Conservation (phyloP, 106 monocot species). For the Dioscorea zingiberensis region DNA sequence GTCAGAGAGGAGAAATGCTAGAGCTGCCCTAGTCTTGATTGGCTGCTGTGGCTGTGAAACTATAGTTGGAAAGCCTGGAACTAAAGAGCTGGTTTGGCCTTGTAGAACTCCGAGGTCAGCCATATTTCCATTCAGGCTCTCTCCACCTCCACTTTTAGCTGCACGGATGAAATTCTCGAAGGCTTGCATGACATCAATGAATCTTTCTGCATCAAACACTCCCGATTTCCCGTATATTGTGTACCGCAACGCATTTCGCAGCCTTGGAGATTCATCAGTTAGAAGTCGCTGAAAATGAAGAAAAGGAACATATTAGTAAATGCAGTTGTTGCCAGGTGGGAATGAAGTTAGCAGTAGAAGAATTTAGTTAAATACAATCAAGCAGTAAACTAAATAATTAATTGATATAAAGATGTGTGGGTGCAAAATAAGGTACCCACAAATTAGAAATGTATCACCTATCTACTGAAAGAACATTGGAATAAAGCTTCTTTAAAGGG, state of each 20-base stretch:
- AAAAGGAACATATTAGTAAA: neutral
- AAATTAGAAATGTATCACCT: no score
- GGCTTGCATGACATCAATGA: slow-evolving; percentile 99
- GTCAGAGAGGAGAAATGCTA: slow-evolving; percentile 79
- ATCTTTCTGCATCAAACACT: slow-evolving; percentile 96
- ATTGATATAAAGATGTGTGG: no score
- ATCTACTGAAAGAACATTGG: no score
- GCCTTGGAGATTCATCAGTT: slow-evolving; percentile 90
- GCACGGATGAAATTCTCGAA: slow-evolving; percentile 93
- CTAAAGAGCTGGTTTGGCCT: slow-evolving; percentile 31
- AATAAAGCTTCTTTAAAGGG: no score
- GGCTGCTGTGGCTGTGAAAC: slow-evolving; percentile 47
- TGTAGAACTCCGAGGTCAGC: slow-evolving; percentile 63
- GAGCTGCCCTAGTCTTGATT: slow-evolving; percentile 76
- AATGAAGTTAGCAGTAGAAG: no score
- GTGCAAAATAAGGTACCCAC: no score
- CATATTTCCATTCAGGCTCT: slow-evolving; percentile 81
- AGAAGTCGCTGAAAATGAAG: slow-evolving; percentile 60
- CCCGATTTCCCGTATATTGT: slow-evolving; percentile 98
- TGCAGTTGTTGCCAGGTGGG: no score
- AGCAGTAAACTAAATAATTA: no score
- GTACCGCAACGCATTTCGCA: slow-evolving; percentile 76
- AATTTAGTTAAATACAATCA: no score
- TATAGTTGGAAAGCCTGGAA: slow-evolving; percentile 43
- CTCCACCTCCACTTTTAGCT: slow-evolving; percentile 98